A percentile compares a stretch with the other conserved stretches of the same genome.
Evolutionary conservation across 2,329 filamentous ascomycete species (phyloP).

Genomic region (Ophiocordyceps australis): DNA sequence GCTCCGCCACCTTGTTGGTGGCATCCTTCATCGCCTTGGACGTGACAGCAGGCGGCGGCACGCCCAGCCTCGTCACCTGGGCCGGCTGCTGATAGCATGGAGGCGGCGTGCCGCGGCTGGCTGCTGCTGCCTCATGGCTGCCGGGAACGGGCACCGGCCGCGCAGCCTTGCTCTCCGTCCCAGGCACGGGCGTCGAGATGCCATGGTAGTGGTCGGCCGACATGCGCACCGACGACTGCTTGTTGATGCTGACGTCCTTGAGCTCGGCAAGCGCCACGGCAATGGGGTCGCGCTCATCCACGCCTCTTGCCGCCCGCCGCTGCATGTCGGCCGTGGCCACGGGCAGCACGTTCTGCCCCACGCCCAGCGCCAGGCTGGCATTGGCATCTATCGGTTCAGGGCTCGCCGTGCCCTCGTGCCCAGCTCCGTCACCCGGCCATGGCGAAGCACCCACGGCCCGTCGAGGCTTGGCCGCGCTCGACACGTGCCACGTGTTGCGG

Average conservation of each 20-base stretch:
- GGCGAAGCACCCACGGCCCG: constrained; percentile 1
- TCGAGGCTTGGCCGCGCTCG: constrained; percentile 7
- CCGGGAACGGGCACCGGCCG: constrained; percentile 41
- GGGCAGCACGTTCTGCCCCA: constrained; percentile 91
- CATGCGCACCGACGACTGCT: constrained; percentile 65
- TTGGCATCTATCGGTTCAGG: constrained; percentile 82
- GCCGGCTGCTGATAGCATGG: constrained; percentile 59
- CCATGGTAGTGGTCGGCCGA: constrained; percentile 94
- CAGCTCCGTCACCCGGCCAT: not conserved
- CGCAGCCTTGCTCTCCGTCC: constrained; percentile 19
- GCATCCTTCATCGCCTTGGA: constrained; percentile 91
- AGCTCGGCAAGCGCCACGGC: constrained; percentile 83
- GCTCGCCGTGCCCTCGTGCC: constrained; percentile 32
- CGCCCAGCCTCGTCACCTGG: constrained; percentile 61
- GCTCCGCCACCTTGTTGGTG: constrained; percentile 70
- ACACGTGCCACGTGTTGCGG: constrained; percentile 42
- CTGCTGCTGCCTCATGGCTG: constrained; percentile 25
- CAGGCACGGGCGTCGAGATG: constrained; percentile 64
- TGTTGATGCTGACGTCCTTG: constrained; percentile 60
- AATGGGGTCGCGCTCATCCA: constrained; percentile 67
- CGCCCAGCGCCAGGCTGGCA: constrained; percentile 80
- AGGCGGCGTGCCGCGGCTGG: constrained; percentile 59
- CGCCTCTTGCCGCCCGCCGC: constrained; percentile 16
- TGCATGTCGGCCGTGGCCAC: constrained; percentile 62
- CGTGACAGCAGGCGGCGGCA: constrained; percentile 82